These are phyloP conservation scores for Oryza glumipatula DNA, from an alignment of 176 grass and related monocot genomes.

Conservation along the genomic window DNA sequence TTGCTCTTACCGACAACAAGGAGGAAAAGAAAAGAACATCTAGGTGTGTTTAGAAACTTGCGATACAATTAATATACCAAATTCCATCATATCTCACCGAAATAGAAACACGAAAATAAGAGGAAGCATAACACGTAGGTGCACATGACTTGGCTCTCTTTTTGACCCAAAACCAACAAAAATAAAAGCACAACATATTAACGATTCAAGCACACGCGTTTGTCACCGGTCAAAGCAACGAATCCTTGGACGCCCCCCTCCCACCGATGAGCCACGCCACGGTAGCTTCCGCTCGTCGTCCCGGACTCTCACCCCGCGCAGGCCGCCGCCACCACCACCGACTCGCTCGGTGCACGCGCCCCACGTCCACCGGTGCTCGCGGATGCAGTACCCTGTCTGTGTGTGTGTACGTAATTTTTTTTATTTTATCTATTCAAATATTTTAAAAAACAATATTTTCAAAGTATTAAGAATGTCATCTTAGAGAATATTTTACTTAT, in stretches of 20 bases:
- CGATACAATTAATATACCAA: background rate
- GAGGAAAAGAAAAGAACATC: no score
- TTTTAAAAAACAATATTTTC: no score
- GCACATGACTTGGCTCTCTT: background rate
- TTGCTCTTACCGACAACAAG: no score
- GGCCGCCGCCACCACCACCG: no score
- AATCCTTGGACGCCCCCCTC: constrained; percentile 5
- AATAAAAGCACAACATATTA: background rate
- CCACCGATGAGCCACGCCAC: background rate
- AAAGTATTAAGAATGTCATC: no score
- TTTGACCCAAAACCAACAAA: background rate
- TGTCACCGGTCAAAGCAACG: background rate
- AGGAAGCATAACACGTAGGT: background rate
- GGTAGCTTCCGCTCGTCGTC: background rate
- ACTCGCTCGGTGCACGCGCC: no score
- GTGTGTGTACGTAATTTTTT: no score
- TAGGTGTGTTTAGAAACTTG: background rate
- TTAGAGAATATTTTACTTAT: no score
- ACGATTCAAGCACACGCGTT: background rate
- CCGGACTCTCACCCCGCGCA: background rate
- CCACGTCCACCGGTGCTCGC: no score
- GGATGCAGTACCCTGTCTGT: no score
- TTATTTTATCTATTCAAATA: no score
- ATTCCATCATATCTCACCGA: background rate
- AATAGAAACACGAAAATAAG: background rate